Base-by-base conservation (phyloP, 768 basidiomycete genomes). In the Lanmaoa rubissima region DNA sequence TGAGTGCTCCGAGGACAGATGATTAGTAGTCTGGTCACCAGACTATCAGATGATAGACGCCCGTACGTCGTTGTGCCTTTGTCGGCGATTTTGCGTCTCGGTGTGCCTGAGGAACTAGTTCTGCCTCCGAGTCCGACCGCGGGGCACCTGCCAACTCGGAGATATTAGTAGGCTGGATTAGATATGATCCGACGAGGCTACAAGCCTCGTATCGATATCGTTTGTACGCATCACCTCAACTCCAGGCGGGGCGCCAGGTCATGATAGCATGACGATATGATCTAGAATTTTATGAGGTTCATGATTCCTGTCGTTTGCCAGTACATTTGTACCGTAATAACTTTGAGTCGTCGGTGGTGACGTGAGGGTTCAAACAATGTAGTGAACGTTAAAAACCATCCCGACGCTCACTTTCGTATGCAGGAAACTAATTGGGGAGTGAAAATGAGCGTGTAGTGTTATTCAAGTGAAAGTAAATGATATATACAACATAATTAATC, bases 361-460 rank as follows among this genome's bases (percentile, higher is more conserved):
- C 31, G 17, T 1, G 28, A 24, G 11, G 21, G 28, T 32, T 39
- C 16, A 5, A 26, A 6, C 12, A n/a, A 26, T 42, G 24, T 17
- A 26, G 4, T 31, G 26, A 3, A 45, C 11, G 17, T n/a, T 17
- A n/a, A 28, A 26, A 9, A n/a, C 26, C 17, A 47, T 19, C 31
- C 12, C 4, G 19, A 34, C 12, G 9, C 12, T 53, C 48, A 16
- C 45, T 31, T 53, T 31, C 10, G 19, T 12, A 21, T 21, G 1
- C 49, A 26, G 31, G 11, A 11, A 24, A 9, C 2, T 5, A 28
- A 31, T 51, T n/a, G 14, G 12, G 8, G 17, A 54, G 4, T 5
- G 1, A 19, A 57, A 60, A 60, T 8, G 60, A 60, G 43, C 21
- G 59, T 44, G 36, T 43, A 0, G 47, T 40, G 32, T 45, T 32